These are phyloP conservation scores for Rhizodiscina lignyota DNA, from an alignment of 495 filamentous ascomycete species.

Conservation along the genomic window DNA sequence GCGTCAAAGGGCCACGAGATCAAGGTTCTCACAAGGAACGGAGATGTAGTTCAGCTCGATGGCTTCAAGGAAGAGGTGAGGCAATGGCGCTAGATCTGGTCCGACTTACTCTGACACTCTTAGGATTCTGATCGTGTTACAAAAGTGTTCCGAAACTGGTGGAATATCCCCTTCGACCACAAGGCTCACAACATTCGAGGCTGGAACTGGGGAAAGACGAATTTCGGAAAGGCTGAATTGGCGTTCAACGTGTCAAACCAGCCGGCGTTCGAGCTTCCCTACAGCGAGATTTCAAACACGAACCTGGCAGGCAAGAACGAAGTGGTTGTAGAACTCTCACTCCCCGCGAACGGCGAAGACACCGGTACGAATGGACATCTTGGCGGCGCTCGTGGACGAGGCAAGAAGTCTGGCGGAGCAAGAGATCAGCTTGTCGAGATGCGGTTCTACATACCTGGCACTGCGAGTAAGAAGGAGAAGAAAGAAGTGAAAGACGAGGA, in stretches of 20 bases:
- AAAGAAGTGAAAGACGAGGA: constrained; percentile 23
- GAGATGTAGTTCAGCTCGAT: constrained; percentile 82
- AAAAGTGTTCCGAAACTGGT: constrained; percentile 93
- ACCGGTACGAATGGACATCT: constrained; percentile 57
- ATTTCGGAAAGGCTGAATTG: constrained; percentile 90
- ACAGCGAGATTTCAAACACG: constrained; percentile 93
- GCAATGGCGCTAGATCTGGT: background rate
- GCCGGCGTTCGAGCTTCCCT: constrained; percentile 94
- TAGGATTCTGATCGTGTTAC: constrained; percentile 79
- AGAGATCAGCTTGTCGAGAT: constrained; percentile 93
- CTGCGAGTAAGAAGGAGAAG: constrained; percentile 63
- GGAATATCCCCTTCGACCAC: constrained; percentile 77
- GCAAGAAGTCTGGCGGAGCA: constrained; percentile 75
- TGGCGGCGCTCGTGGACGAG: constrained; percentile 61
- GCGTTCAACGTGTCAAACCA: constrained; percentile 94
- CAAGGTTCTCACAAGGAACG: constrained; percentile 68
- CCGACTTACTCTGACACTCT: background rate
- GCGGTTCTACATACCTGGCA: constrained; percentile 96
- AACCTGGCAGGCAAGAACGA: constrained; percentile 97
- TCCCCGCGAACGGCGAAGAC: constrained; percentile 26
- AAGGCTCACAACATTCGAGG: constrained; percentile 89
- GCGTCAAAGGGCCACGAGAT: constrained; percentile 85
- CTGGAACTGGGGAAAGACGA: constrained; percentile 99
- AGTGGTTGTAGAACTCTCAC: constrained; percentile 82
- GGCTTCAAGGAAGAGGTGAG: constrained; percentile 82